Evolutionary conservation across 2,329 filamentous ascomycete species (phyloP).

Genomic region (Claviceps humidiphila): DNA sequence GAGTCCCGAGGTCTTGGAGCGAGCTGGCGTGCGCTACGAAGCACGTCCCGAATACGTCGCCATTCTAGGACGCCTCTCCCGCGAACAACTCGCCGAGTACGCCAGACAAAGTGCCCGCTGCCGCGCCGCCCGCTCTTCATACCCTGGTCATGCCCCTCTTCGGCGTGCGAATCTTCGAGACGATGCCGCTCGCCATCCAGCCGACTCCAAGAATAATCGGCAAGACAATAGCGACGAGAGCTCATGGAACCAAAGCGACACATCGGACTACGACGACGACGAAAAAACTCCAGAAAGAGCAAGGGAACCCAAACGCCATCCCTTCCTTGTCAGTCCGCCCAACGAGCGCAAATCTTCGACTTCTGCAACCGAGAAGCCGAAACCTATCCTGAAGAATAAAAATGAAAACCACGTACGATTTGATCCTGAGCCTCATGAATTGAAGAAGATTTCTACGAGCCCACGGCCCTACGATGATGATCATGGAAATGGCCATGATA

Average conservation of each 20-base stretch:
- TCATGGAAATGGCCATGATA: slow-evolving; percentile 16
- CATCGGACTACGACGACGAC: slow-evolving; percentile 21
- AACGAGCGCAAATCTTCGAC: slow-evolving; percentile 21
- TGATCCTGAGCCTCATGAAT: slow-evolving; percentile 33
- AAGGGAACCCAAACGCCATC: slow-evolving; percentile 16
- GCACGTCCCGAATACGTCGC: slow-evolving; percentile 47
- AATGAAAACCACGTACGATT: slow-evolving; percentile 45
- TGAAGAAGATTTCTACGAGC: slow-evolving; percentile 18
- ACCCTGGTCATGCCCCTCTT: slow-evolving; percentile 2
- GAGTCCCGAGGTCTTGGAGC: slow-evolving; percentile 40
- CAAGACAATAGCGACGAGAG: slow-evolving; percentile 20
- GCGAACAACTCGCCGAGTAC: slow-evolving; percentile 37
- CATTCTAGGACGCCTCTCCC: slow-evolving; percentile 40
- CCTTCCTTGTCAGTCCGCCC: slow-evolving; percentile 24
- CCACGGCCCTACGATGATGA: slow-evolving; percentile 19
- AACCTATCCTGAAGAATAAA: slow-evolving; percentile 49
- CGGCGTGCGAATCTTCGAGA: slow-evolving; percentile 6
- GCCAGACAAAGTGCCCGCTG: slow-evolving; percentile 36
- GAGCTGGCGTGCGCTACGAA: slow-evolving; percentile 43
- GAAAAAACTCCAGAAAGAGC: slow-evolving; percentile 11
- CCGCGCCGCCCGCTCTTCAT: slow-evolving; percentile 25
- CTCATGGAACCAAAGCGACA: slow-evolving; percentile 18
- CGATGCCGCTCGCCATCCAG: slow-evolving; percentile 8
- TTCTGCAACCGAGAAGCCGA: slow-evolving; percentile 28
- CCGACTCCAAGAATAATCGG: slow-evolving; percentile 21